These are phyloP conservation scores for Pelargonium myrrhifolium DNA, from an alignment of 441 rosid genomes.

Conservation along the genomic window DNA sequence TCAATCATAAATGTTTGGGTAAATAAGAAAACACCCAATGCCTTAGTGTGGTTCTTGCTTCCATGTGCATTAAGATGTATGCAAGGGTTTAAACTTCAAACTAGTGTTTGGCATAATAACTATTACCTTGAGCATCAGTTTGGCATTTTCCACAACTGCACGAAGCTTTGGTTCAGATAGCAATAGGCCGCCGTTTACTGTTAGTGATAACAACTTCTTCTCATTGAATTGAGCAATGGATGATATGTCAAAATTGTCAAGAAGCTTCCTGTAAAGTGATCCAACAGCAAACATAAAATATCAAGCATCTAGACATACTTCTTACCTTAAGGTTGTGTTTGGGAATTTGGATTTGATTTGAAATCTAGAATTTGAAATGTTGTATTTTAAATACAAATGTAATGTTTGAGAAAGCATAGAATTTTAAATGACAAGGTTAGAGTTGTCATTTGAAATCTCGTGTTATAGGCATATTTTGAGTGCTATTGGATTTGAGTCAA, in stretches of 20 bases:
- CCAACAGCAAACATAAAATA: constrained; percentile 18
- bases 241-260: constrained; percentile 57
- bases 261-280: constrained; percentile 48
- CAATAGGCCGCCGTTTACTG: constrained; percentile 50
- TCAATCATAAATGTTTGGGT: too few relatives aligned
- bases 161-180: constrained; percentile 81
- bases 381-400: too few relatives aligned
- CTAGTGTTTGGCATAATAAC: not conserved
- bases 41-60: constrained; percentile 1
- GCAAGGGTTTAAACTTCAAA: not conserved
- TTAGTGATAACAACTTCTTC: constrained; percentile 58
- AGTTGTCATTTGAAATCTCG: too few relatives aligned
- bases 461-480: too few relatives aligned
- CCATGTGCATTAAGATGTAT: constrained; percentile 1
- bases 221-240: constrained; percentile 58
- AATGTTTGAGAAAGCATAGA: too few relatives aligned
- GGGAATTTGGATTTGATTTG: too few relatives aligned
- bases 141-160: constrained; percentile 67
- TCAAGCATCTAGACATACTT: not conserved
- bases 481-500: too few relatives aligned
- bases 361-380: too few relatives aligned
- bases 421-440: too few relatives aligned
- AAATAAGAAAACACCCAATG: too few relatives aligned
- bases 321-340: not conserved
- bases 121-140: constrained; percentile 56